A percentile compares a stretch with the other conserved stretches of the same genome.
phyloP scores from a whole-genome alignment of 2,329 filamentous ascomycete genomes.

The Fonsecaea monophora region DNA sequence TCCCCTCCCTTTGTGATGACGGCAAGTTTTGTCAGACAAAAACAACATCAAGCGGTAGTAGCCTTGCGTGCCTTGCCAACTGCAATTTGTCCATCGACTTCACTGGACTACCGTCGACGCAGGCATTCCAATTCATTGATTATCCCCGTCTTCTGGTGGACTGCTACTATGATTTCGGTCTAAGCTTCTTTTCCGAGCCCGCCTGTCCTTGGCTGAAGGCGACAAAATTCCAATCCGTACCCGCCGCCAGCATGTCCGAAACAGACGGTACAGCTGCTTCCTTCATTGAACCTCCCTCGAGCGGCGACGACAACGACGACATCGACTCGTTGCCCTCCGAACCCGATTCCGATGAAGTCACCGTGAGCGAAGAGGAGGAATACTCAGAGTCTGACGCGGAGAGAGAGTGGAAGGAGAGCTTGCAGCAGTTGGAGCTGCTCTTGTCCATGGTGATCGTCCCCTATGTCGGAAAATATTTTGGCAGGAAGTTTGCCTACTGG shows the following conservation, averaged over 20 bases:
- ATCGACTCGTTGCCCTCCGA: slow-evolving; percentile 55
- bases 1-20: background rate
- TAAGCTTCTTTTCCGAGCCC: background rate
- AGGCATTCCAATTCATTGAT: slow-evolving; percentile 2
- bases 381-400: slow-evolving; percentile 81
- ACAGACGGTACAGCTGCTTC: slow-evolving; percentile 41
- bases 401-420: slow-evolving; percentile 89
- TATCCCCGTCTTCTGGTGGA: background rate
- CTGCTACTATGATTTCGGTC: background rate
- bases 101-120: background rate
- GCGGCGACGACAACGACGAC: slow-evolving; percentile 48
- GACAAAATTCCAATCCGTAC: slow-evolving; percentile 3
- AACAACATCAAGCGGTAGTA: background rate
- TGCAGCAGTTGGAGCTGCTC: slow-evolving; percentile 91
- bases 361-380: slow-evolving; percentile 62
- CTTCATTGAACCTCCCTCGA: slow-evolving; percentile 35
- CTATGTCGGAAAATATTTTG: slow-evolving; percentile 92
- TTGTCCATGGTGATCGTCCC: slow-evolving; percentile 94
- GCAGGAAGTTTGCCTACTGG: slow-evolving; percentile 94
- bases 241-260: slow-evolving; percentile 32
- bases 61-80: background rate
- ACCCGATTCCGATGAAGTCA: slow-evolving; percentile 58
- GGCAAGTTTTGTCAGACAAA: slow-evolving; percentile 17
- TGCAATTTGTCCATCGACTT: background rate
- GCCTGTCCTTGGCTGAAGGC: slow-evolving; percentile 12